phyloP scores from a whole-genome alignment of 768 basidiomycete genomes.

The Tricholoma furcatifolium region DNA sequence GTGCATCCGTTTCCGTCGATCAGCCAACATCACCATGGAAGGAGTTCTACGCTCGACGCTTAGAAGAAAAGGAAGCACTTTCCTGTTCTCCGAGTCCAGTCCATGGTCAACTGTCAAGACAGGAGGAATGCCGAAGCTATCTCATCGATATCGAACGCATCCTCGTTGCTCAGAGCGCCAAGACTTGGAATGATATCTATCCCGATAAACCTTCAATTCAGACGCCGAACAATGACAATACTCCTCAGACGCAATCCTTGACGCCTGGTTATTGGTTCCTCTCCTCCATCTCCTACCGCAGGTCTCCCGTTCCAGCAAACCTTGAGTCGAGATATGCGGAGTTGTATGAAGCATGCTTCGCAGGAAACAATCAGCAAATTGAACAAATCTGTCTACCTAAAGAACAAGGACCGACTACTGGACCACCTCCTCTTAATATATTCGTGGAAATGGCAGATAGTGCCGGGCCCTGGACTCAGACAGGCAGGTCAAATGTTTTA shows the following conservation, averaged over 20 bases:
- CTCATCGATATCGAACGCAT: slow-evolving; percentile 32
- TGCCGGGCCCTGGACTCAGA: no score
- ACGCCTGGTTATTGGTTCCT: no score
- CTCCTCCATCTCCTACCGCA: slow-evolving; percentile 16
- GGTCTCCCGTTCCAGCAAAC: slow-evolving; percentile 31
- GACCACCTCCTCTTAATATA: slow-evolving; percentile 39
- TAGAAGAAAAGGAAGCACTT: neutral
- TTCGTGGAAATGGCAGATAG: slow-evolving; percentile 32
- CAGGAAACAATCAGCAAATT: slow-evolving; percentile 50
- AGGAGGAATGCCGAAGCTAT: slow-evolving; percentile 22
- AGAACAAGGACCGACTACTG: slow-evolving; percentile 21
- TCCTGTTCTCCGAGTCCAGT: neutral
- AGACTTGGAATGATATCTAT: slow-evolving; percentile 41
- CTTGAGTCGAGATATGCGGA: slow-evolving; percentile 45
- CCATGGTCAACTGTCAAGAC: neutral
- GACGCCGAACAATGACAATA: no score
- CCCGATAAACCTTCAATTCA: slow-evolving; percentile 19
- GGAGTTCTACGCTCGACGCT: neutral
- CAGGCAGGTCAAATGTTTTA: no score
- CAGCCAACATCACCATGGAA: neutral
- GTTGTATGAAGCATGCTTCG: slow-evolving; percentile 55
- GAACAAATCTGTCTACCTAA: slow-evolving; percentile 52
- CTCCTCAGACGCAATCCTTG: no score
- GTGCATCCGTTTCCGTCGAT: neutral
- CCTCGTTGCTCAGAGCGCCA: slow-evolving; percentile 35